A percentile compares a stretch with the other conserved stretches of the same genome.
These are phyloP conservation scores for Penicillium coprophilum DNA, from an alignment of 495 filamentous ascomycete species.

Conservation along the genomic window DNA sequence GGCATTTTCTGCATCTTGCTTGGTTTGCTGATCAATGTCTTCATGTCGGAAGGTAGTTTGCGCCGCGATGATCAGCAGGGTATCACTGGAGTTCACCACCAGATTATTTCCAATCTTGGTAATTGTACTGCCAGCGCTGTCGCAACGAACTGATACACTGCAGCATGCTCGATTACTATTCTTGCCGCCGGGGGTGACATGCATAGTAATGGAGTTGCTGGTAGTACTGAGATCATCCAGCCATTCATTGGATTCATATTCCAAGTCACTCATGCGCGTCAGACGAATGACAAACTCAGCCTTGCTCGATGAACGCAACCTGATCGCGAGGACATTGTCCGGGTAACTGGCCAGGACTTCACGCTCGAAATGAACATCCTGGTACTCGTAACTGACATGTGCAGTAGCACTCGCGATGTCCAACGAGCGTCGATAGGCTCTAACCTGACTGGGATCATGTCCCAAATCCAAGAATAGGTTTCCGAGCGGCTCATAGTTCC, in stretches of 20 bases:
- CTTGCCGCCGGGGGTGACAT: constrained; percentile 39
- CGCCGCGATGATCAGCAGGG: constrained; percentile 39
- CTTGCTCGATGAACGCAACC: constrained; percentile 32
- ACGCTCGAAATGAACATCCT: constrained; percentile 32
- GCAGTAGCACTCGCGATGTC: constrained; percentile 38
- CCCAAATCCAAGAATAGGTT: constrained; percentile 48
- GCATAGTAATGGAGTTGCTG: constrained; percentile 35
- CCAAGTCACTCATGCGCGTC: constrained; percentile 35
- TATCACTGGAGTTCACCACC: constrained; percentile 28
- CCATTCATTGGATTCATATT: constrained; percentile 44
- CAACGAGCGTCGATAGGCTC: constrained; percentile 45
- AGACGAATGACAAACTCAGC: constrained; percentile 30
- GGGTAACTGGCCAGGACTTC: constrained; percentile 43
- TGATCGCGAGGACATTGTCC: constrained; percentile 43
- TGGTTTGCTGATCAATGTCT: constrained; percentile 25
- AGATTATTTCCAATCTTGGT: constrained; percentile 35
- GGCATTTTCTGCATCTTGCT: constrained; percentile 26
- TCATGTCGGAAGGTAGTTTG: constrained; percentile 40
- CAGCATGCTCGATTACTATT: constrained; percentile 36
- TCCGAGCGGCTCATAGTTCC: constrained; percentile 50
- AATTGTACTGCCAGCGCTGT: constrained; percentile 23
- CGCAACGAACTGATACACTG: constrained; percentile 27
- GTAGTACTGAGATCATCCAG: constrained; percentile 33
- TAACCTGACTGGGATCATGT: constrained; percentile 30
- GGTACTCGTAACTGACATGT: constrained; percentile 39